These are phyloP conservation scores for Gossypium stocksii DNA, from an alignment of 345 rosid genomes.

Conservation along the genomic window DNA sequence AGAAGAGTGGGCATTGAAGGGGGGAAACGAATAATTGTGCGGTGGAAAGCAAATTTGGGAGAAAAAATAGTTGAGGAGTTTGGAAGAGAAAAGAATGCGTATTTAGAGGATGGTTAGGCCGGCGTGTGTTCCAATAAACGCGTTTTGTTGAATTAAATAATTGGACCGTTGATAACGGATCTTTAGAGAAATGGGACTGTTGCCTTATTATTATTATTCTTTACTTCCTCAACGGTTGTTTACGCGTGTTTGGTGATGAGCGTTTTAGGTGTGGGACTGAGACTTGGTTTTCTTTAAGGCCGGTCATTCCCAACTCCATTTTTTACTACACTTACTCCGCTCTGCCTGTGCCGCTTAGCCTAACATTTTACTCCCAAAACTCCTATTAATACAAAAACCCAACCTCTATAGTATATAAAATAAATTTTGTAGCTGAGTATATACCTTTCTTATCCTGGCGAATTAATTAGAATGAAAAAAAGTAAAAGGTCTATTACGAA, in stretches of 20 bases:
- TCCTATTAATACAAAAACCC: no score
- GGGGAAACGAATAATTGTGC: neutral
- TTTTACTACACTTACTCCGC: neutral
- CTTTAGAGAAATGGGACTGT: slow-evolving; percentile 1
- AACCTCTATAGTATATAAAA: no score
- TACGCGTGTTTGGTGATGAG: neutral
- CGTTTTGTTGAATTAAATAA: slow-evolving; percentile 9
- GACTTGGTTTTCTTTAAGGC: no score
- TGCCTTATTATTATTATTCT: neutral
- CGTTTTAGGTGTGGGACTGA: no score
- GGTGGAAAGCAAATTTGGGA: slow-evolving; percentile 1
- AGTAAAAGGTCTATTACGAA: no score
- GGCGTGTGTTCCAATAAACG: neutral
- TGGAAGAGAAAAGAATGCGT: neutral
- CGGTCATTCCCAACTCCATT: neutral
- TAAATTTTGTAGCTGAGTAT: no score
- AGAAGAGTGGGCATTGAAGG: slow-evolving; percentile 20
- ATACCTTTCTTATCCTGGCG: no score
- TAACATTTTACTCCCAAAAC: no score
- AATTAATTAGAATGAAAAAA: no score
- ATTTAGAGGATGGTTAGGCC: neutral
- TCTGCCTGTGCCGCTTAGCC: neutral
- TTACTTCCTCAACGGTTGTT: neutral
- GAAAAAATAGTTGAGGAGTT: slow-evolving; percentile 5
- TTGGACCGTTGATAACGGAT: slow-evolving; percentile 23